phyloP scores from a whole-genome alignment of 2,329 filamentous ascomycete genomes.

The Trichoderma semiorbis region DNA sequence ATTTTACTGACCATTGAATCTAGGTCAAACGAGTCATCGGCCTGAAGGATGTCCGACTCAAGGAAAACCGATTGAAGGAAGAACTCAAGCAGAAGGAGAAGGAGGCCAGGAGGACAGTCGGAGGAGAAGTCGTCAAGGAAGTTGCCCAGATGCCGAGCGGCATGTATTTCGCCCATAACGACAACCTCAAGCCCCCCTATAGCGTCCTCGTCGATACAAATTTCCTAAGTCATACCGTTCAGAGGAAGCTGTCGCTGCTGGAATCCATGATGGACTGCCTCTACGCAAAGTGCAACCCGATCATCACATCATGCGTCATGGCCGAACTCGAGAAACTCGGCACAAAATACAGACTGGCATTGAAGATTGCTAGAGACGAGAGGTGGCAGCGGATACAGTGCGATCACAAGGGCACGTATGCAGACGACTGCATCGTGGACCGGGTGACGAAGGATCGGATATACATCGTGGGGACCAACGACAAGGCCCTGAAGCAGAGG shows the following conservation, averaged over 20 bases:
- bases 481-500: conserved; percentile 76
- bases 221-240: conserved; percentile 86
- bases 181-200: conserved; percentile 67
- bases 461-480: conserved; percentile 75
- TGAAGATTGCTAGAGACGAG: conserved; percentile 84
- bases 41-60: conserved; percentile 73
- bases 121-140: conserved; percentile 66
- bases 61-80: conserved; percentile 72
- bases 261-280: conserved; percentile 91
- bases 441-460: conserved; percentile 70
- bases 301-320: conserved; percentile 76
- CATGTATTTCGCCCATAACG: conserved; percentile 89
- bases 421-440: conserved; percentile 82
- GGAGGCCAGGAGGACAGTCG: conserved; percentile 52
- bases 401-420: conserved; percentile 79
- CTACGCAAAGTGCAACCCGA: conserved; percentile 84
- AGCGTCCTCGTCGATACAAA: conserved; percentile 76
- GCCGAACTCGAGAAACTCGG: conserved; percentile 87
- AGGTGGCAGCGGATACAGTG: conserved; percentile 82
- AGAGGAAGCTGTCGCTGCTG: conserved; percentile 82
- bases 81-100: conserved; percentile 57
- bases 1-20: conserved; percentile 17
- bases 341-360: conserved; percentile 79
- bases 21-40: conserved; percentile 79
- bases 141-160: conserved; percentile 77